Evolutionary conservation across 163 green algal species (phyloP).

Genomic region (Chlamydomonas reinhardtii): DNA sequence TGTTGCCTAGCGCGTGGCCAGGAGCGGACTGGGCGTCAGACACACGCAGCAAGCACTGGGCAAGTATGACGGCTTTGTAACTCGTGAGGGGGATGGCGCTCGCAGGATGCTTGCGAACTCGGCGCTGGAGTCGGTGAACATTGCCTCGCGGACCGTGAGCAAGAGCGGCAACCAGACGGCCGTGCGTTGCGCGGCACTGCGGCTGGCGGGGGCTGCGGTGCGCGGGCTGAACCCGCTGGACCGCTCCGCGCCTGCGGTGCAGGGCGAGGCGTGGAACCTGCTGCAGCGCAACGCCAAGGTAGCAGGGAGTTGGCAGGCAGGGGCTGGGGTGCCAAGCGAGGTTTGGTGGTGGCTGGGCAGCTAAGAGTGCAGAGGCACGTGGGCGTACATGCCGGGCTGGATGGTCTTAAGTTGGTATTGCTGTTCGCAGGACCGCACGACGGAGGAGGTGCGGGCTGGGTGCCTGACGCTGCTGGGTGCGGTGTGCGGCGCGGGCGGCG

Average conservation of each 20-base stretch:
- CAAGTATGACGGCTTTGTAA: no score
- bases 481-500: slow-evolving; percentile 66
- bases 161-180: slow-evolving; percentile 52
- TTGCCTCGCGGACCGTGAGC: slow-evolving; percentile 5
- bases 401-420: no score
- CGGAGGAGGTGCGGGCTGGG: slow-evolving; percentile 49
- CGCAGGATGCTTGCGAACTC: slow-evolving; percentile 27
- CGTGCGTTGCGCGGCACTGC: slow-evolving; percentile 64
- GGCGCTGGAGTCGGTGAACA: slow-evolving; percentile 14
- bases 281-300: slow-evolving; percentile 60
- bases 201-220: slow-evolving; percentile 70
- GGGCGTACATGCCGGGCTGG: no score
- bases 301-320: background rate
- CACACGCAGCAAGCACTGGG: no score
- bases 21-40: no score
- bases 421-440: slow-evolving; percentile 23
- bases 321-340: background rate
- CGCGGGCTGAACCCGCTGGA: slow-evolving; percentile 71
- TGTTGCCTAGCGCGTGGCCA: no score
- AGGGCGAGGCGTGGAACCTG: slow-evolving; percentile 74
- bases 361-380: no score
- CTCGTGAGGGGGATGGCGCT: no score
- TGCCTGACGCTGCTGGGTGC: slow-evolving; percentile 67
- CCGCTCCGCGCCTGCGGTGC: slow-evolving; percentile 63
- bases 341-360: no score